Base-by-base conservation (phyloP, 2,329 filamentous ascomycete genomes). In the Parastagonospora avenae region DNA sequence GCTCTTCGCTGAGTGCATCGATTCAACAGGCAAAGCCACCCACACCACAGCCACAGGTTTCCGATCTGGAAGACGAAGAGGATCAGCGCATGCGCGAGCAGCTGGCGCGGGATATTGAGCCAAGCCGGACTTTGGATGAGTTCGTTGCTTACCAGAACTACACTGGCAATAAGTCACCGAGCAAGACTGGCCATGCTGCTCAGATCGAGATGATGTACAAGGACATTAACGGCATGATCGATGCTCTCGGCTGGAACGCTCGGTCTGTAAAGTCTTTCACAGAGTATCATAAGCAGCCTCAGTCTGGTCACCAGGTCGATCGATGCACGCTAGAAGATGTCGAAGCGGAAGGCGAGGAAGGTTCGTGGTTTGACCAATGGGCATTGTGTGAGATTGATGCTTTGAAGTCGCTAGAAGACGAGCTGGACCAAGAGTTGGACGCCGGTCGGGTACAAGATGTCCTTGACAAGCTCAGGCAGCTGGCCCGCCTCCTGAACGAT, bases 171-270 rank as follows among this genome's bases (percentile, higher is more conserved):
- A 54, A 56, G 27, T 67, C 66, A 4, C 61, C 68, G 6, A 70
- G 62, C 19, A 79, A 76, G 53, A 63, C 70, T 29, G 79, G 78
- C 8, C 64, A 72, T 38, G 71, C 76, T 27, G 78, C 75, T 24
- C 74, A 80, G 60, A 79, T 82, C 48, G 78, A 82, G 62, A 74
- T 74, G 44, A 67, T 82, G 44, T 94, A 90, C 70, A 83, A 88
- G 38, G 90, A 93, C 64, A 90, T 93, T 69, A 93, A 94, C 72
- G 90, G 90, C 10, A 99, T 97, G 94, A 87, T 99, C 37, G 91
- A 97, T 64, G 93, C 90, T 0, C 78, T 97, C 35, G 93, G 93
- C 8, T 82, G 97, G 42, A 97, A 97, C 68, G 85, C 90, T 5
- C 83, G 93, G 12, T 85, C 81, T 7, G 64, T 88, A 36, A 74